Base-by-base conservation (phyloP, 768 basidiomycete genomes). In the Leccinum barrowsii region DNA sequence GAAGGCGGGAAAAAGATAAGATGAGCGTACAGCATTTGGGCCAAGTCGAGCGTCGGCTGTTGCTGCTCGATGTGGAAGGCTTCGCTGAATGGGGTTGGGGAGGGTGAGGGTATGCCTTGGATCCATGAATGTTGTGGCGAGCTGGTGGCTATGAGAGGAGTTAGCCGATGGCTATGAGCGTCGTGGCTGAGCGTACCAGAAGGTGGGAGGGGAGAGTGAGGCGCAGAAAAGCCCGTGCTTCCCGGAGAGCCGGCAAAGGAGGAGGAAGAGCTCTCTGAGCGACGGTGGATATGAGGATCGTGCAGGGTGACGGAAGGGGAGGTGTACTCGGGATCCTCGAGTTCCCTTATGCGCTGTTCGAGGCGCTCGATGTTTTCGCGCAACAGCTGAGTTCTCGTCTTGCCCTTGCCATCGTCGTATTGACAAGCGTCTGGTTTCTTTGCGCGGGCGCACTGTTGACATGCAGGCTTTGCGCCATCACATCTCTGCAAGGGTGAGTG, bases 401-500 rank as follows among this genome's bases (percentile, higher is more conserved):
- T 91, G 51, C 87, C 87, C 75, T 87, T 89, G 24, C 90, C 90
- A 72, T 92, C 90, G 64, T 92, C 90, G 69, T 91, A 92, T 66
- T 89, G 87, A 72, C 90, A 92, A 11, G 70, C 76, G 3, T 90
- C 87, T 52, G 76, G 76, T 69, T 90, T 90, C 79, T 91, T 91
- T 46, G 89, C 89, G 54, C 86, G 84, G 28, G 77, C 76, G 67
- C 90, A 92, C 67, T 92, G 90, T 61, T 87, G 86, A 61, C 90
- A 92, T 12, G 87, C 80, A 28, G 90, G 90, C 70, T 89, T 90
- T 49, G 66, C 66, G 60, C 89, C 90, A 66, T 91, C 90, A 68
- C 90, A 92, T 73, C 87, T 80, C 90, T 92, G 62, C 8, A 59
- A 21, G 55, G 57, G 0, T 37, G 42, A 0, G 5, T 65, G 58